These are phyloP conservation scores for Austroboletus niveus DNA, from an alignment of 1,284 basidiomycete species.

Conservation along the genomic window DNA sequence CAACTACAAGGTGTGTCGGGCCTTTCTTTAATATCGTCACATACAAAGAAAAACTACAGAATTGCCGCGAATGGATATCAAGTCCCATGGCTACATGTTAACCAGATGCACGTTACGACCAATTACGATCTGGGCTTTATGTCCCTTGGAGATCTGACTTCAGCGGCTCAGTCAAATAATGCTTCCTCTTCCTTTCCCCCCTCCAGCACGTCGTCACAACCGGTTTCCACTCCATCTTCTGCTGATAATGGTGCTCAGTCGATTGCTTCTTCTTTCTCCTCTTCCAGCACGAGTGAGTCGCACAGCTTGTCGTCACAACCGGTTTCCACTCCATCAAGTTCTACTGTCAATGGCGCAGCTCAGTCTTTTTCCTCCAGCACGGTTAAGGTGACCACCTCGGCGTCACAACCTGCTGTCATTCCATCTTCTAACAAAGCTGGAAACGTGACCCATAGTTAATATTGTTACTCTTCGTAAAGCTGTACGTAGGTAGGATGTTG, in stretches of 20 bases:
- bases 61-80: constrained; percentile 51
- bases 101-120: constrained; percentile 47
- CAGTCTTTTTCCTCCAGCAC: not conserved
- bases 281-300: no score
- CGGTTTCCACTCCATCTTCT: no score
- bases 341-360: no score
- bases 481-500: no score
- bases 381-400: not conserved
- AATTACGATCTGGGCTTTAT: constrained; percentile 33
- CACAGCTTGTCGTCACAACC: no score
- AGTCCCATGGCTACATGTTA: constrained; percentile 56
- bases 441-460: constrained; percentile 11
- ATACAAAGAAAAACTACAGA: constrained; percentile 13
- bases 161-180: constrained; percentile 14
- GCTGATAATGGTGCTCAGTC: no score
- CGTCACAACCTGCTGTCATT: not conserved
- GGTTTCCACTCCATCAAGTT: no score
- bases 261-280: no score
- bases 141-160: constrained; percentile 21
- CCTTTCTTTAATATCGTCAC: not conserved
- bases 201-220: not conserved
- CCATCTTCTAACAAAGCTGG: not conserved
- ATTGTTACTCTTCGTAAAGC: no score
- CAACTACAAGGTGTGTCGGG: constrained; percentile 41
- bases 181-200: constrained; percentile 1